A percentile compares a stretch with the other conserved stretches of the same genome.
These are phyloP conservation scores for Kitagawia praeruptora DNA, from an alignment of 129 eudicot species.

Conservation along the genomic window DNA sequence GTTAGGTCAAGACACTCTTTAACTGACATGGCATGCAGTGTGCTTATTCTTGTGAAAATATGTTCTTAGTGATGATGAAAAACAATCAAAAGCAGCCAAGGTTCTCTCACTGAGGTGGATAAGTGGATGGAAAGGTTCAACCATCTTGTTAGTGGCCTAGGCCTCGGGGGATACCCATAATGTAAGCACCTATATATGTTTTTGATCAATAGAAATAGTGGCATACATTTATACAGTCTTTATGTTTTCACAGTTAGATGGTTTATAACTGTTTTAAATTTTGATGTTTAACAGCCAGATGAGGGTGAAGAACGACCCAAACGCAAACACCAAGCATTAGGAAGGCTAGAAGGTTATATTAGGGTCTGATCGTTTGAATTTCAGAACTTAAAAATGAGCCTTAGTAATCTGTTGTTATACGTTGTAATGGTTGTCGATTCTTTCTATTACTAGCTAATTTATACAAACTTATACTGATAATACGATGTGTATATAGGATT, in stretches of 20 bases:
- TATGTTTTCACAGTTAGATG: too few relatives aligned
- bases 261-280: too few relatives aligned
- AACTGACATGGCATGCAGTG: not conserved
- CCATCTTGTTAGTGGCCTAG: constrained; percentile 92
- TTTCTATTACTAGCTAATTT: not conserved
- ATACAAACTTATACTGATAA: not conserved
- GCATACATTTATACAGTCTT: too few relatives aligned
- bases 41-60: constrained; percentile 8
- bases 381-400: not conserved
- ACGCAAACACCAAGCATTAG: too few relatives aligned
- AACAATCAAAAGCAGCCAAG: constrained; percentile 33
- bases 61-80: constrained; percentile 69
- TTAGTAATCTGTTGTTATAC: not conserved
- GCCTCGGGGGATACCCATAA: constrained; percentile 94
- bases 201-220: too few relatives aligned
- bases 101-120: constrained; percentile 67
- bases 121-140: constrained; percentile 98
- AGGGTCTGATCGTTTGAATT: too few relatives aligned
- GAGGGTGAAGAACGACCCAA: too few relatives aligned
- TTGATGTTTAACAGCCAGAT: too few relatives aligned
- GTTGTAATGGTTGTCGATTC: not conserved
- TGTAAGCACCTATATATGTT: too few relatives aligned
- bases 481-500: not conserved
- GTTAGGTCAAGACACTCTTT: constrained; percentile 44
- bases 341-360: too few relatives aligned